These are phyloP conservation scores for Aspergillus sp. DNA, from an alignment of 2,329 filamentous ascomycete genomes.

Conservation along the genomic window DNA sequence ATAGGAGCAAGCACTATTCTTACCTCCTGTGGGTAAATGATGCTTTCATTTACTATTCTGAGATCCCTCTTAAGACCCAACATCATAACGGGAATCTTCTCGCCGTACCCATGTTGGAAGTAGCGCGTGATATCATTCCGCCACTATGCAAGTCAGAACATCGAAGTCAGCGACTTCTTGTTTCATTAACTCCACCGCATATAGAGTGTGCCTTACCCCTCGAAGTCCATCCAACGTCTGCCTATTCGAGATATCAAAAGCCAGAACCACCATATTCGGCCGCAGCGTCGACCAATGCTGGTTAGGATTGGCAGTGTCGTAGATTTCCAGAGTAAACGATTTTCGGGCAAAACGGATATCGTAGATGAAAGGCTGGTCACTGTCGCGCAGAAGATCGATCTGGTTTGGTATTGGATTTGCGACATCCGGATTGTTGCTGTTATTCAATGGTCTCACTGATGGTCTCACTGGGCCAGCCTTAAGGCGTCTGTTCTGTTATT, in stretches of 20 bases:
- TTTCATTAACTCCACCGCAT: too few relatives aligned
- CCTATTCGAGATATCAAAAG: slow-evolving; percentile 51
- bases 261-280: slow-evolving; percentile 50
- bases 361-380: slow-evolving; percentile 52
- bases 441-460: slow-evolving; percentile 6
- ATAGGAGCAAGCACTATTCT: slow-evolving; percentile 10
- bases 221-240: slow-evolving; percentile 42
- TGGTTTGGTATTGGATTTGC: slow-evolving; percentile 16
- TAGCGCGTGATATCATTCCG: slow-evolving; percentile 37
- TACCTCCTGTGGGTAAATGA: slow-evolving; percentile 38
- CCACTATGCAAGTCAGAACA: slow-evolving; percentile 24
- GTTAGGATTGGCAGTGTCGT: slow-evolving; percentile 50
- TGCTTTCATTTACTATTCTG: slow-evolving; percentile 38
- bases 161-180: not conserved
- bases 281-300: slow-evolving; percentile 47
- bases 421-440: slow-evolving; percentile 5
- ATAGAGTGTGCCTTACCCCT: slow-evolving; percentile 16
- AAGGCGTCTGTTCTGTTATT: slow-evolving; percentile 8
- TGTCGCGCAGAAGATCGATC: slow-evolving; percentile 43
- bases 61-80: slow-evolving; percentile 53
- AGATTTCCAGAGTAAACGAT: slow-evolving; percentile 48
- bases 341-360: slow-evolving; percentile 50
- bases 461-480: slow-evolving; percentile 12
- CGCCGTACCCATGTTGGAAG: slow-evolving; percentile 41
- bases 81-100: slow-evolving; percentile 49